Percentiles rank a stretch among this genome's conserved stretches.
Evolutionary conservation across 2,329 filamentous ascomycete species (phyloP).

Genomic region (Cladophialophora bantiana): DNA sequence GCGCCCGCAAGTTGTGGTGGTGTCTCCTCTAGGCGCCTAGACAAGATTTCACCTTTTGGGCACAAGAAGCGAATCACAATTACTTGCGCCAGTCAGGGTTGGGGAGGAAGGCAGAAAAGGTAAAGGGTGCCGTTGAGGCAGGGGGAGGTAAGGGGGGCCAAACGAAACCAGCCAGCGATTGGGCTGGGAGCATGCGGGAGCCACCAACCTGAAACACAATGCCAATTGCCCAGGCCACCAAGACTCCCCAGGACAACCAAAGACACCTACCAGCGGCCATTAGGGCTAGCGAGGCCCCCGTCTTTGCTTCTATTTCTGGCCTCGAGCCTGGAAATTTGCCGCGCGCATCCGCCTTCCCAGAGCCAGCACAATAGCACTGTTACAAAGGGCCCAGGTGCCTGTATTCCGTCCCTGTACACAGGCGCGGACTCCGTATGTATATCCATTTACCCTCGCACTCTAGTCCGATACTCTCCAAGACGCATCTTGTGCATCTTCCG

Average conservation of each 20-base stretch:
- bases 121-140: too few relatives aligned
- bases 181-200: constrained; percentile 12
- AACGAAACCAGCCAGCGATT: constrained; percentile 24
- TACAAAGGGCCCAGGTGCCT: not conserved
- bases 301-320: constrained; percentile 27
- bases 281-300: not conserved
- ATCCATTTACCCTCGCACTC: not conserved
- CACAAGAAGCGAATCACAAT: constrained; percentile 21
- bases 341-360: constrained; percentile 28
- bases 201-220: constrained; percentile 30
- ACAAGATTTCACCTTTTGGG: constrained; percentile 16
- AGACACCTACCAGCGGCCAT: not conserved
- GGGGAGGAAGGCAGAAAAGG: not conserved
- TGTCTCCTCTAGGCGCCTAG: constrained; percentile 13
- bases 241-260: not conserved
- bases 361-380: not conserved
- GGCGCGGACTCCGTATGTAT: not conserved
- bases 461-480: not conserved
- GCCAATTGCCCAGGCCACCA: not conserved
- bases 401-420: too few relatives aligned
- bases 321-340: constrained; percentile 26
- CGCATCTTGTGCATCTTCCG: constrained; percentile 3
- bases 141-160: constrained; percentile 5
- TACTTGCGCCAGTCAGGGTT: not conserved
- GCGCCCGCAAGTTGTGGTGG: constrained; percentile 1